These are phyloP conservation scores for Ganoderma multipileum DNA, from an alignment of 1,284 basidiomycete genomes.

Conservation along the genomic window DNA sequence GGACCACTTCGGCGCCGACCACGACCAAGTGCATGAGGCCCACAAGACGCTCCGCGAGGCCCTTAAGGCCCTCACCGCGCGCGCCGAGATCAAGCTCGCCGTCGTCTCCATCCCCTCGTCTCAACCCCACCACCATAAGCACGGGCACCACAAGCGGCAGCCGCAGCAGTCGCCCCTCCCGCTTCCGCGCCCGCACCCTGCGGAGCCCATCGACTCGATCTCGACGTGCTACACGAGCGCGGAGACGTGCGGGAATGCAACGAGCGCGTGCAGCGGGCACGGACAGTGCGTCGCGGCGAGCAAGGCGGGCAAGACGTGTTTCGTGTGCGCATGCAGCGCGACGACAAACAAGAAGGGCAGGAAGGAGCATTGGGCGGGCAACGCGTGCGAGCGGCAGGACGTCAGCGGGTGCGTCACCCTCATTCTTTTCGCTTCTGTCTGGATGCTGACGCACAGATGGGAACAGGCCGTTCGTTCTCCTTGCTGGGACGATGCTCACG, in stretches of 20 bases:
- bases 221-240: constrained; percentile 69
- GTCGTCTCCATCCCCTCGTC: constrained; percentile 53
- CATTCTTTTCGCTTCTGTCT: constrained; percentile 3
- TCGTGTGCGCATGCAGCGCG: constrained; percentile 69
- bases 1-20: constrained; percentile 51
- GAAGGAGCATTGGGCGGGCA: constrained; percentile 74
- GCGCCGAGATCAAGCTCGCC: constrained; percentile 54
- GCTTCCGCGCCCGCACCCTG: constrained; percentile 46
- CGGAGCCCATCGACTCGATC: constrained; percentile 62
- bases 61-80: constrained; percentile 49
- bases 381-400: constrained; percentile 77
- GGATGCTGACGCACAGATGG: constrained; percentile 11
- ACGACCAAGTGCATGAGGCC: constrained; percentile 60
- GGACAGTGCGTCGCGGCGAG: constrained; percentile 68
- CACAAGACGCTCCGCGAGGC: constrained; percentile 50
- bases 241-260: constrained; percentile 65
- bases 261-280: constrained; percentile 70
- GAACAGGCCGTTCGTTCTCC: constrained; percentile 71
- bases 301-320: constrained; percentile 73
- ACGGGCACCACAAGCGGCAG: constrained; percentile 40
- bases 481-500: constrained; percentile 70
- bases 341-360: constrained; percentile 58
- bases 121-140: constrained; percentile 31
- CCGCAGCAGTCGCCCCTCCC: constrained; percentile 62
- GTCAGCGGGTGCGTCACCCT: constrained; percentile 69